phyloP scores from a whole-genome alignment of 2,329 filamentous ascomycete species.

The Clarireedia sp. region DNA sequence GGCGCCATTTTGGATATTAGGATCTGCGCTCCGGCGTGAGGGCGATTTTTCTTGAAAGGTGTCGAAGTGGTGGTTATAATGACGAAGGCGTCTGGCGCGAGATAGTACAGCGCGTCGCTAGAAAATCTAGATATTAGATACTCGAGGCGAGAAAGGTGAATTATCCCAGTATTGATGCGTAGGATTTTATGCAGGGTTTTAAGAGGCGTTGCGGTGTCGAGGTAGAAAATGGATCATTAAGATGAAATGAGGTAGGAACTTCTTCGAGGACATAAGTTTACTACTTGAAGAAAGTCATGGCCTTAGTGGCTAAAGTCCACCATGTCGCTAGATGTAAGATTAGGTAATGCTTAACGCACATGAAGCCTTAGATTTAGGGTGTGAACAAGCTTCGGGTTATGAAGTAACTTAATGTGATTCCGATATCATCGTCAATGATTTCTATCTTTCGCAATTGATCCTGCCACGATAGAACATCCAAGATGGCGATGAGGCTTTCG shows the following conservation, averaged over 20 bases:
- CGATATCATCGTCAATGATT: conserved; percentile 7
- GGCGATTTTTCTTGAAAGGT: conserved; percentile 1
- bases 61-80: neutral
- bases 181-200: conserved; percentile 3
- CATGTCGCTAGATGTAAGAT: conserved; percentile 1
- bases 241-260: conserved; percentile 5
- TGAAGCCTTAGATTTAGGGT: neutral
- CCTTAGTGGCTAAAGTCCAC: neutral
- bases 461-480: conserved; percentile 29
- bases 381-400: neutral
- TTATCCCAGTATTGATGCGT: neutral
- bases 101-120: conserved; percentile 1
- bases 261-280: conserved; percentile 3
- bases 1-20: conserved; percentile 46
- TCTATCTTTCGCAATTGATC: conserved; percentile 24
- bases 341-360: neutral
- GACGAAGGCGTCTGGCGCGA: conserved; percentile 1
- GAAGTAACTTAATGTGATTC: neutral
- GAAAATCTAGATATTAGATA: conserved; percentile 1
- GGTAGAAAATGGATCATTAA: conserved; percentile 1
- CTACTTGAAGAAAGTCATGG: conserved; percentile 1
- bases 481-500: conserved; percentile 54
- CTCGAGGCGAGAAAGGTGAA: neutral
- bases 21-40: neutral
- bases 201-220: conserved; percentile 1